Conservation (phyloP, 2,329 filamentous ascomycete genomes). For the Ceratocystis huliohia region DNA sequence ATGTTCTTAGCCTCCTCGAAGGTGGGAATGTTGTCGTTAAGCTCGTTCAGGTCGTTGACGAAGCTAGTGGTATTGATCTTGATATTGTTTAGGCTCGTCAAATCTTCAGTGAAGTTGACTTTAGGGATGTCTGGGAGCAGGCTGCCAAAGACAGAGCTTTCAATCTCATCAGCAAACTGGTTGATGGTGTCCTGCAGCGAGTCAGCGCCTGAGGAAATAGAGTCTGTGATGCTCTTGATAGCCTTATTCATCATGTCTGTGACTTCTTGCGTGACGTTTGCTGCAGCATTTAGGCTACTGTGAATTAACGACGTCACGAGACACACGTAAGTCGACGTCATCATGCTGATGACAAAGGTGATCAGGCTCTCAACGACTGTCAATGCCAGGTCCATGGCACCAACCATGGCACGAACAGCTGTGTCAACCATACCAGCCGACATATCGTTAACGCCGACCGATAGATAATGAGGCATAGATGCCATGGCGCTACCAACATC, state of each 20-base stretch:
- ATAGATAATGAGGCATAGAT: constrained; percentile 94
- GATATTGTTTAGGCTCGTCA: constrained; percentile 57
- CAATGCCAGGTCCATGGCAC: constrained; percentile 64
- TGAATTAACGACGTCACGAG: constrained; percentile 73
- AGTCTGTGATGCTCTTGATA: constrained; percentile 43
- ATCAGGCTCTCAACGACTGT: constrained; percentile 78
- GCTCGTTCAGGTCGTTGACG: constrained; percentile 52
- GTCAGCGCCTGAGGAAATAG: constrained; percentile 45
- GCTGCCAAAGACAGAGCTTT: constrained; percentile 39
- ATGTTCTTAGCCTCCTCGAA: constrained; percentile 76
- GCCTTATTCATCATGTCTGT: constrained; percentile 39
- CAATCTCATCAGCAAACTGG: constrained; percentile 34
- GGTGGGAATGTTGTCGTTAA: constrained; percentile 69
- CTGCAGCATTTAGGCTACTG: constrained; percentile 60
- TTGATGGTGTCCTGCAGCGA: constrained; percentile 38
- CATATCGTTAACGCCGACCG: constrained; percentile 74
- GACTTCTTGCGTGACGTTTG: constrained; percentile 40
- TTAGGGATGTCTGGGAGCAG: constrained; percentile 34
- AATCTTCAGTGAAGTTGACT: constrained; percentile 52
- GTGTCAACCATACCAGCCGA: constrained; percentile 69
- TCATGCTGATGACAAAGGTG: constrained; percentile 82
- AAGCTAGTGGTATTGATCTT: constrained; percentile 54
- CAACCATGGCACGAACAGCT: constrained; percentile 66
- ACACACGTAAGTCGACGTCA: constrained; percentile 82
- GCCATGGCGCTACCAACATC: constrained; percentile 89